Evolutionary conservation across 306 rosid genomes (phyloP).

Genomic region (Acacia confusa): DNA sequence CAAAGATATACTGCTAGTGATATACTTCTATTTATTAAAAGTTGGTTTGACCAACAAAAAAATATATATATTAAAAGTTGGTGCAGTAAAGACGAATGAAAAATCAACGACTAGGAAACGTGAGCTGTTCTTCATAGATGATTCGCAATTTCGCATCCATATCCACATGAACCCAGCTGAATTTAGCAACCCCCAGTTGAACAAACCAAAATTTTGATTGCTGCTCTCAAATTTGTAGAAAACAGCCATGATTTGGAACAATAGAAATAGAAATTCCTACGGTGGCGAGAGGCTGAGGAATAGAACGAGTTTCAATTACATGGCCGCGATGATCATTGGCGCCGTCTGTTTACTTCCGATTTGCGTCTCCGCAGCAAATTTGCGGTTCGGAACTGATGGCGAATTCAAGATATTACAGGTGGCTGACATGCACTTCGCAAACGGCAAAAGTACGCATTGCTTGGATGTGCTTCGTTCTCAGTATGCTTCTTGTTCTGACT

Average conservation of each 20-base stretch:
- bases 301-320: slow-evolving; percentile 27
- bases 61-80: no score
- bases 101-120: not conserved
- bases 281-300: slow-evolving; percentile 7
- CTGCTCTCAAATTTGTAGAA: not conserved
- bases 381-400: slow-evolving; percentile 61
- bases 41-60: no score
- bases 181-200: not conserved
- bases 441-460: slow-evolving; percentile 72
- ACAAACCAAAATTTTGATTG: slow-evolving; percentile 26
- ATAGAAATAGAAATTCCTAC: slow-evolving; percentile 16
- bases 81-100: not conserved
- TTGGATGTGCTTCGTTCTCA: slow-evolving; percentile 60
- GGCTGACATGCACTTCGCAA: slow-evolving; percentile 91
- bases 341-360: slow-evolving; percentile 30
- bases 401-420: slow-evolving; percentile 90
- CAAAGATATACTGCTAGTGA: no score
- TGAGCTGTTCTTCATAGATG: not conserved
- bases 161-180: no score
- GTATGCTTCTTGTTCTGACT: slow-evolving; percentile 73
- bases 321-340: not conserved
- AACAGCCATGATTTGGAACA: slow-evolving; percentile 27
- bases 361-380: slow-evolving; percentile 40
- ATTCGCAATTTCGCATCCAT: not conserved
- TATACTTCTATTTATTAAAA: no score